Base-by-base conservation (phyloP, 2,329 filamentous ascomycete species). In the Colletotrichum tofieldiae region DNA sequence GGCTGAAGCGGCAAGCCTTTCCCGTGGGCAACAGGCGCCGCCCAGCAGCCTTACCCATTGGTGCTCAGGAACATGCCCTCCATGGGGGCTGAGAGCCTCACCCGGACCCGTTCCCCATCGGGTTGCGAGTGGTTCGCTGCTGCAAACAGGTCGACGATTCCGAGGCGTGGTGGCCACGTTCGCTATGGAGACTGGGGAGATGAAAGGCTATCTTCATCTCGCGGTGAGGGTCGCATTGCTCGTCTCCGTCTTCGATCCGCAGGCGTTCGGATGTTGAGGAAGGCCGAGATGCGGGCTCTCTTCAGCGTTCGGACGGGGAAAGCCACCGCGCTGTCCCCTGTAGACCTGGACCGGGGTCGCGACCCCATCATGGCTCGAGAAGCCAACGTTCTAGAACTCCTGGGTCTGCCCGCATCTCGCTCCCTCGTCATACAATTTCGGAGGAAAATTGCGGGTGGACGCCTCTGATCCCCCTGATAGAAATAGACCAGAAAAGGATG, bases 1-100 rank as follows among this genome's bases (percentile, higher is more conserved):
- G 52, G 61, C 60, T 59, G 43, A 49, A 49, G 43, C 59, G 32
- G 32, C 20, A 58, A 65, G 66, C 66, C 51, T 45, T 65, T 65
- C 66, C 66, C 66, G 52, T 52, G 43, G 47, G 35, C 8, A 23
- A 49, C 29, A 20, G 32, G n/a, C 20, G 32, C 32, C 32, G 29
- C 32, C 32, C 9, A 26, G 56, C 58, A 35, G 58, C 41, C 41
- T 47, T 9, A 5, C 11, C 26, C n/a, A 12, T 39, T 11, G 29
- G 37, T 51, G 11, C 45, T 29, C 60, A 52, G 45, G n/a, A 39
- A 39, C 60, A 37, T 7, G 58, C 41, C 20, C 41, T 23, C 20
- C 6, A 43, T 14, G 26, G 20, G 56, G 9, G 26, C 39, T 43
- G 29, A 6, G 58, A 32, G 58, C 26, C 41, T 45, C 29, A 16